These are phyloP conservation scores for Herpetospermum pedunculosum DNA, from an alignment of 306 rosid genomes.

Conservation along the genomic window DNA sequence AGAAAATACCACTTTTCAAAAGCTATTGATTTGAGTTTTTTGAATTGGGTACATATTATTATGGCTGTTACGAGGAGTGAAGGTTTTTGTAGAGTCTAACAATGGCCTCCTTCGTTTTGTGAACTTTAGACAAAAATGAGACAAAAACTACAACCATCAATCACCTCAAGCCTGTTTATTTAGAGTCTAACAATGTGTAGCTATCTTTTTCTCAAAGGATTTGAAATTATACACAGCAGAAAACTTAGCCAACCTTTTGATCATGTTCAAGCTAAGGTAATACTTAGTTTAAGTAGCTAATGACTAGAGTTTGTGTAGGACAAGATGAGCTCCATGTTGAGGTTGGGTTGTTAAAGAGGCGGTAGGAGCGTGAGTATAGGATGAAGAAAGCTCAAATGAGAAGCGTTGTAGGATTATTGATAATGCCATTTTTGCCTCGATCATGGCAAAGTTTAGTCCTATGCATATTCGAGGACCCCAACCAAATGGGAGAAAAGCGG, in stretches of 20 bases:
- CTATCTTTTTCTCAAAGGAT: not conserved
- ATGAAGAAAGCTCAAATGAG: not conserved
- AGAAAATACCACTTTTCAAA: not conserved
- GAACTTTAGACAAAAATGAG: not conserved
- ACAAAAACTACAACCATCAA: not conserved
- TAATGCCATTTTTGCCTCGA: not conserved
- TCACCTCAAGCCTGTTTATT: not conserved
- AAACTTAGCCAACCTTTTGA: not conserved
- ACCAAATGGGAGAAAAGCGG: slow-evolving; percentile 41
- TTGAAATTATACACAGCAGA: not conserved
- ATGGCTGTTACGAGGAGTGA: too few relatives aligned
- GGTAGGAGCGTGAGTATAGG: not conserved
- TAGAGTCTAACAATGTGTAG: too few relatives aligned
- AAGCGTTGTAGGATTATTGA: not conserved
- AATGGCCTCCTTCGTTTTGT: too few relatives aligned
- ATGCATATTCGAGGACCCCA: slow-evolving; percentile 55
- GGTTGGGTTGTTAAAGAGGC: not conserved
- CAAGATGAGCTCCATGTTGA: slow-evolving; percentile 4
- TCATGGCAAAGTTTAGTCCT: slow-evolving; percentile 35
- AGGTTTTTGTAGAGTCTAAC: too few relatives aligned
- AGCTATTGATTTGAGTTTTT: not conserved
- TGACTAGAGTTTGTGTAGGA: not conserved
- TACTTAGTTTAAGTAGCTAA: not conserved
- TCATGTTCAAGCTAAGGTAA: not conserved
- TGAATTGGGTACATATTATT: too few relatives aligned